Percentiles rank a stretch among this genome's conserved stretches.
phyloP scores from a whole-genome alignment of 306 rosid genomes.

The Sechiopsis laciniata region DNA sequence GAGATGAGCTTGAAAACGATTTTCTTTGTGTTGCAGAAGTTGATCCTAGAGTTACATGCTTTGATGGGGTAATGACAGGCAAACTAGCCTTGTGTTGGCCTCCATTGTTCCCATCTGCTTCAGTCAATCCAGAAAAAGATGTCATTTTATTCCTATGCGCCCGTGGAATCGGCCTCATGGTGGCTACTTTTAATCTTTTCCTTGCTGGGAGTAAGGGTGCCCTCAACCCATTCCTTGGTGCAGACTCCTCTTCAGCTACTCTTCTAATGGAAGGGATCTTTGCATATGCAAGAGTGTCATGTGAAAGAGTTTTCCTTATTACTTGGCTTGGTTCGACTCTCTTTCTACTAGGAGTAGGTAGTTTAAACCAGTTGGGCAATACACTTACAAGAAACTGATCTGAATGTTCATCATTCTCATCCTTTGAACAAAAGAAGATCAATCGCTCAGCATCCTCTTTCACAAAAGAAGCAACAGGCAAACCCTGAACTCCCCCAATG shows the following conservation, averaged over 20 bases:
- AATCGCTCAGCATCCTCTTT: conserved; percentile 94
- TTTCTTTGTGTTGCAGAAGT: conserved; percentile 75
- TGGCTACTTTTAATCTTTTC: conserved; percentile 82
- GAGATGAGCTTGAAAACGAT: conserved; percentile 73
- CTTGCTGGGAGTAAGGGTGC: conserved; percentile 54
- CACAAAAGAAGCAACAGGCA: conserved; percentile 88
- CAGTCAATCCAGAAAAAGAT: conserved; percentile 70
- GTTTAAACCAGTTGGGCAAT: conserved; percentile 77
- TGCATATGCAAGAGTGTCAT: conserved; percentile 29
- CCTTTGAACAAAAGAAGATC: conserved; percentile 67
- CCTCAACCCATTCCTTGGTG: conserved; percentile 53
- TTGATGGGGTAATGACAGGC: conserved; percentile 50
- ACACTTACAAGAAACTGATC: conserved; percentile 41
- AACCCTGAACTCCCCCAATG: conserved; percentile 88
- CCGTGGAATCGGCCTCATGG: conserved; percentile 97
- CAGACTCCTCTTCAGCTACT: conserved; percentile 43
- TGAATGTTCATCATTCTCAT: conserved; percentile 34
- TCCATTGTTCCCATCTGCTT: conserved; percentile 59
- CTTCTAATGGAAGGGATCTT: conserved; percentile 29
- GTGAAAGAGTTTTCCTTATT: conserved; percentile 29
- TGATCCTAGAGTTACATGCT: conserved; percentile 66
- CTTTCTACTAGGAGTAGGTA: conserved; percentile 88
- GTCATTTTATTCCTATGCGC: conserved; percentile 70
- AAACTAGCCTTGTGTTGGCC: conserved; percentile 55
- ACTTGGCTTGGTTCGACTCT: conserved; percentile 50